Conservation (phyloP, 306 rosid genomes). For the Vachellia collinsii region DNA sequence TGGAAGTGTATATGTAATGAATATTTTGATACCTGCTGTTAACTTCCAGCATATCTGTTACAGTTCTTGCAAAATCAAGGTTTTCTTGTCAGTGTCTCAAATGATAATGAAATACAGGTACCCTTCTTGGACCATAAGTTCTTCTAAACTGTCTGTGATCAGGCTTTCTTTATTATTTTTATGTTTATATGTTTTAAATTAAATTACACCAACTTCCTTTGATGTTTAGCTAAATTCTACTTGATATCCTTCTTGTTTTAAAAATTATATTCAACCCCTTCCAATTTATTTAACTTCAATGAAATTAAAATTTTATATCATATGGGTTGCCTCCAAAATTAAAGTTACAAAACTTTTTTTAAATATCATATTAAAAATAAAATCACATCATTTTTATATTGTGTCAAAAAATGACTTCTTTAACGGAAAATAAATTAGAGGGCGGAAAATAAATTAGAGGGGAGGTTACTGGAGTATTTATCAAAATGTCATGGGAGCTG, state of each 20-base stretch:
- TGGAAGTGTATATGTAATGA: conserved; percentile 13
- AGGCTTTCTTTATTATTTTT: conserved; percentile 12
- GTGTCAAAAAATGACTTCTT: not conserved
- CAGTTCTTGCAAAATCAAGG: conserved; percentile 95
- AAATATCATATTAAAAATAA: not conserved
- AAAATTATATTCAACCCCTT: not conserved
- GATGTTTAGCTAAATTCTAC: not conserved
- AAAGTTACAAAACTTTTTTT: not conserved
- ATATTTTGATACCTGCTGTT: conserved; percentile 24
- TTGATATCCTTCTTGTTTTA: not conserved
- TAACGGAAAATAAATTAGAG: not conserved
- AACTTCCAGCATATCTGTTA: conserved; percentile 14
- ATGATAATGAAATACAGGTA: conserved; percentile 87
- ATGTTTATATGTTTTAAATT: not conserved
- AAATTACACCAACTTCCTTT: not conserved
- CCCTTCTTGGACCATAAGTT: conserved; percentile 28
- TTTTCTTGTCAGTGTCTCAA: conserved; percentile 75
- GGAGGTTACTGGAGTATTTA: not conserved
- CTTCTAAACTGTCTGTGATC: conserved; percentile 22
- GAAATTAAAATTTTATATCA: not conserved
- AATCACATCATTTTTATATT: not conserved
- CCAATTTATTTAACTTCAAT: not conserved
- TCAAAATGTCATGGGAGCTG: not conserved
- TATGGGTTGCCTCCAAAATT: not conserved
- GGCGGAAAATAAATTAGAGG: not conserved